Evolutionary conservation across 2,329 filamentous ascomycete species (phyloP).

Genomic region (Phialemoniopsis sp.): DNA sequence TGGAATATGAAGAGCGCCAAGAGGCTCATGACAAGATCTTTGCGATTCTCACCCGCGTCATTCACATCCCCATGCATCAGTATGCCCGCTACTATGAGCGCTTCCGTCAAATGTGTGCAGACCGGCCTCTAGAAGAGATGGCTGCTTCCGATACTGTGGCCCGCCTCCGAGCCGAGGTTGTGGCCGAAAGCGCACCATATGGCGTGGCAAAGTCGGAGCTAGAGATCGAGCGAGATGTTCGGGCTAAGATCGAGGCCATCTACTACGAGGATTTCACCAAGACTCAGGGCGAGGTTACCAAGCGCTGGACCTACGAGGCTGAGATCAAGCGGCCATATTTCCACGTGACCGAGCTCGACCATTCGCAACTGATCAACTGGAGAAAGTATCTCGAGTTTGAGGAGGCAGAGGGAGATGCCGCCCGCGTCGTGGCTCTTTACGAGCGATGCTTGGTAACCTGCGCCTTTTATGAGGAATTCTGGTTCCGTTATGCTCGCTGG

Average conservation of each 20-base stretch:
- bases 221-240: constrained; percentile 80
- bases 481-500: constrained; percentile 96
- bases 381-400: constrained; percentile 96
- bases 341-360: constrained; percentile 89
- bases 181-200: constrained; percentile 54
- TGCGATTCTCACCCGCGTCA: constrained; percentile 74
- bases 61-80: constrained; percentile 91
- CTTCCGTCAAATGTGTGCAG: constrained; percentile 73
- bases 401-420: constrained; percentile 69
- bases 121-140: constrained; percentile 68
- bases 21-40: constrained; percentile 84
- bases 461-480: constrained; percentile 95
- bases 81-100: constrained; percentile 94
- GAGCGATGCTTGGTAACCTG: constrained; percentile 91
- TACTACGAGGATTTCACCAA: constrained; percentile 77
- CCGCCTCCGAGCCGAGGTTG: constrained; percentile 68
- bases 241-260: constrained; percentile 72
- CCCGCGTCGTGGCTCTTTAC: constrained; percentile 77
- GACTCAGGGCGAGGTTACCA: constrained; percentile 84
- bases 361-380: constrained; percentile 84
- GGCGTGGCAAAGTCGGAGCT: constrained; percentile 56
- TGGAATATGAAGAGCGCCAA: constrained; percentile 91
- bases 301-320: constrained; percentile 91
- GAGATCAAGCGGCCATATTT: constrained; percentile 97
- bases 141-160: constrained; percentile 64